Conservation (phyloP, 2,329 filamentous ascomycete genomes). For the Fusarium aywerte region DNA sequence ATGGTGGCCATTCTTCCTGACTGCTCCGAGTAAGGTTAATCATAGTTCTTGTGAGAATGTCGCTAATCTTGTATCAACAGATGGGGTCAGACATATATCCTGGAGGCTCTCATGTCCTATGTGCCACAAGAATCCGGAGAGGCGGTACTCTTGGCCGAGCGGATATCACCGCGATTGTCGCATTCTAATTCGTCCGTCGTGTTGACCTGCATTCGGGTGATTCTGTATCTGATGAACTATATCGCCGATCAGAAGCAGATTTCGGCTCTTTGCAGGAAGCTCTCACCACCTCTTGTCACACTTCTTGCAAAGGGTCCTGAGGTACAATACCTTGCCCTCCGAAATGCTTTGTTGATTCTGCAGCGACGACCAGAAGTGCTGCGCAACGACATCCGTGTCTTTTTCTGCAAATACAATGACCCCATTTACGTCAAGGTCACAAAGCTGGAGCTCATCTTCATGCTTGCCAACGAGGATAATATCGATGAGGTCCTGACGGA, state of each 20-base stretch:
- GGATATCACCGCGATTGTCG: constrained; percentile 93
- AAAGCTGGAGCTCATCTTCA: constrained; percentile 98
- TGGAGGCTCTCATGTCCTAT: constrained; percentile 98
- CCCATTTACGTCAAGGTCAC: constrained; percentile 99
- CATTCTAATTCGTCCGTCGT: constrained; percentile 98
- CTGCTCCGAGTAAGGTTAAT: constrained; percentile 86
- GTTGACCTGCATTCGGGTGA: constrained; percentile 93
- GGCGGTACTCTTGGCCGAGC: constrained; percentile 88
- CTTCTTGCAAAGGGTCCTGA: constrained; percentile 95
- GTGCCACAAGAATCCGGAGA: constrained; percentile 91
- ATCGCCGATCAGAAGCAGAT: constrained; percentile 92
- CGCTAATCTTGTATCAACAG: constrained; percentile 56
- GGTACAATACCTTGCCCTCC: constrained; percentile 95
- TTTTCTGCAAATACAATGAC: constrained; percentile 99
- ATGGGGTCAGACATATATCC: constrained; percentile 98
- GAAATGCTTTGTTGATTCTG: constrained; percentile 93
- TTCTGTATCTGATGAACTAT: constrained; percentile 99
- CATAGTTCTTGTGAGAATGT: background rate
- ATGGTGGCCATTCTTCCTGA: constrained; percentile 96
- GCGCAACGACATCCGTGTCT: constrained; percentile 95
- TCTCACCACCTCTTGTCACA: constrained; percentile 94
- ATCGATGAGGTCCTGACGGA: constrained; percentile 96
- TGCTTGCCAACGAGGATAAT: constrained; percentile 95
- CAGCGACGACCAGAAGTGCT: constrained; percentile 93
- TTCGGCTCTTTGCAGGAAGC: constrained; percentile 85